Evolutionary conservation across 2,329 filamentous ascomycete species (phyloP), one percentile per base, ranked within the genome.

Genomic region (Nemania serpens): DNA sequence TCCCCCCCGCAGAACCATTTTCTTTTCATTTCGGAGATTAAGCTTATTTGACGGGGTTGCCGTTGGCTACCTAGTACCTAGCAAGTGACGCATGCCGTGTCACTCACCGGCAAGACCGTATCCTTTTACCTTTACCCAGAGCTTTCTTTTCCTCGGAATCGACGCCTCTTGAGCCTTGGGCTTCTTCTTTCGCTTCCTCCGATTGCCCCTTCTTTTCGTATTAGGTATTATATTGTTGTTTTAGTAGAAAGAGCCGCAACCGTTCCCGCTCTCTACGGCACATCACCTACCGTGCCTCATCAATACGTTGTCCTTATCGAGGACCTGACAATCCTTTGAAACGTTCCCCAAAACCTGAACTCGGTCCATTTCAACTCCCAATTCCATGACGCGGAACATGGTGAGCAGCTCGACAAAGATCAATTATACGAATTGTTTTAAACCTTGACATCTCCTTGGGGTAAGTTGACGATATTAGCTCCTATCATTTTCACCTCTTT

Each of bases 61-160:
- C 43, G 60, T 61, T 58, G 48, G 54, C 15, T 39, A n/a, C 11
- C 51, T 46, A 46, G 50, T 39, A n/a, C 11, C 51, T 46, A 46
- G 50, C 57, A 63, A 53, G 49, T 60, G 57, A 65, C 57, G 51
- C 57, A 63, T 65, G 63, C 42, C 25, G 63, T 65, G 60, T 63
- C 41, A 58, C 57, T 10, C 11, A n/a, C 15, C 42, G 51, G 36
- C 54, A 20, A 61, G 45, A 56, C 53, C 57, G 48, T 47, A 37
- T 56, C 36, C 51, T 36, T 54, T 58, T 25, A 49, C 45, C 9
- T 17, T 45, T 55, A 10, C 36, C 15, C 15, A 13, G 34, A 36
- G 34, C 11, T 39, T 39, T 39, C 15, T 39, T 39, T 39, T 39
- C 11, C 15, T n/a, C 11, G 11, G 4, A 12, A 12, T 39, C 36